Base-by-base conservation (phyloP, 345 rosid species). In the Brassica rapa region DNA sequence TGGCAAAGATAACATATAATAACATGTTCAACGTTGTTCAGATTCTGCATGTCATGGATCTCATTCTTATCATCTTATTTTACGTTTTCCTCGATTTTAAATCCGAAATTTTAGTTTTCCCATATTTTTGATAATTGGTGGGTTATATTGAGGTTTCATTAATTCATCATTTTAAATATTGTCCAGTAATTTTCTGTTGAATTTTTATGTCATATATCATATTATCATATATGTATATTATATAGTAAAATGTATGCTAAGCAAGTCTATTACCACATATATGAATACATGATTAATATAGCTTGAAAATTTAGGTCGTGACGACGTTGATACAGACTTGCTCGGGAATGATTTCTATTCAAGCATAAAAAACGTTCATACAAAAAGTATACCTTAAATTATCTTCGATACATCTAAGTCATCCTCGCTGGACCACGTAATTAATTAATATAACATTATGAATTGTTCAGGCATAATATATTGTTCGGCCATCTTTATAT, bases 1-100 rank as follows among this genome's bases (percentile, higher is more conserved):
- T 79, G 77, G 73, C 82, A 73, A 79, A 46, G 74, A 73, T 67
- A 67, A 79, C 69, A 67, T 49, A 55, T 23, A 73, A 32, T 79
- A 67, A 14, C 33, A 60, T 15, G 53, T 65, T 43, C 62, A 67
- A 72, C 73, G 72, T 70, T 79, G 73, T 73, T 66, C 73, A 29
- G 12, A 39, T 27, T 14, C 72, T 72, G 82, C 73, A 73, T 79
- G 82, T 51, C 66, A 71, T 72, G 61, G 25, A 55, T 55, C 46
- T 77, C 75, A 53, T 70, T 77, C 81, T 51, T 77, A 70, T 69
- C 70, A 49, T 77, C 63, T n/a, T 24, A 49, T 41, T 76, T 19
- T 3, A 46, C n/a, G 12, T 24, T 25, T 70, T 62, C 61, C 59
- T 35, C 76, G 7, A 39, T 4, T 55, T 30, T 39, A 49, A 49